These are phyloP conservation scores for Naganishia sp. DNA, from an alignment of 1,284 basidiomycete species.

Conservation along the genomic window DNA sequence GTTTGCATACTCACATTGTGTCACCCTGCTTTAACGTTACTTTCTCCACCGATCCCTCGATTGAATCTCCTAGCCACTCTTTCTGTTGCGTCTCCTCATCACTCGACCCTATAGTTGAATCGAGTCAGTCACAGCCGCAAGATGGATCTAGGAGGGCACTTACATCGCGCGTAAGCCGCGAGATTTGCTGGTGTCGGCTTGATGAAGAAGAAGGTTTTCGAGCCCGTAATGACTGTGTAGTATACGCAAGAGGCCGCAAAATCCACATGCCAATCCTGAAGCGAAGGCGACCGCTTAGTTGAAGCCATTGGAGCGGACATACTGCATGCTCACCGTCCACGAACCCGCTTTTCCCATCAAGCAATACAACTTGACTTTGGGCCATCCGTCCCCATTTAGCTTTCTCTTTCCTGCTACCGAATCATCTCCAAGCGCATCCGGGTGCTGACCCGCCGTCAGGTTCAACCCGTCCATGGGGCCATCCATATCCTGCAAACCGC, in stretches of 20 bases:
- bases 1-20: slow-evolving; percentile 65
- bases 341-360: slow-evolving; percentile 62
- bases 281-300: neutral
- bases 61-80: slow-evolving; percentile 80
- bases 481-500: slow-evolving; percentile 14
- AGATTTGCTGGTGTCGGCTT: slow-evolving; percentile 84
- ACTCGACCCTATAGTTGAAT: slow-evolving; percentile 62
- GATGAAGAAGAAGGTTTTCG: slow-evolving; percentile 94
- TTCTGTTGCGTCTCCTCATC: slow-evolving; percentile 76
- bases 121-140: slow-evolving; percentile 2
- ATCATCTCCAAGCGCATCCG: slow-evolving; percentile 32
- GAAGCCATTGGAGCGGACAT: slow-evolving; percentile 15
- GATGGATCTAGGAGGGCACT: slow-evolving; percentile 11
- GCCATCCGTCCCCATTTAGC: slow-evolving; percentile 59
- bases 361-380: slow-evolving; percentile 94
- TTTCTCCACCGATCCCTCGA: slow-evolving; percentile 75
- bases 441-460: slow-evolving; percentile 60
- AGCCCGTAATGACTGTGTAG: slow-evolving; percentile 81
- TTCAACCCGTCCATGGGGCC: slow-evolving; percentile 57
- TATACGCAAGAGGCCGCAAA: slow-evolving; percentile 94
- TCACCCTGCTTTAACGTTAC: slow-evolving; percentile 80
- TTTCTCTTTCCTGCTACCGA: slow-evolving; percentile 25
- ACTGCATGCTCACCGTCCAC: slow-evolving; percentile 72
- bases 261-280: slow-evolving; percentile 88
- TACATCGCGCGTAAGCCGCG: slow-evolving; percentile 62